A percentile compares a stretch with the other conserved stretches of the same genome.
These are phyloP conservation scores for Aspergillus campestris DNA, from an alignment of 495 filamentous ascomycete species.

Conservation along the genomic window DNA sequence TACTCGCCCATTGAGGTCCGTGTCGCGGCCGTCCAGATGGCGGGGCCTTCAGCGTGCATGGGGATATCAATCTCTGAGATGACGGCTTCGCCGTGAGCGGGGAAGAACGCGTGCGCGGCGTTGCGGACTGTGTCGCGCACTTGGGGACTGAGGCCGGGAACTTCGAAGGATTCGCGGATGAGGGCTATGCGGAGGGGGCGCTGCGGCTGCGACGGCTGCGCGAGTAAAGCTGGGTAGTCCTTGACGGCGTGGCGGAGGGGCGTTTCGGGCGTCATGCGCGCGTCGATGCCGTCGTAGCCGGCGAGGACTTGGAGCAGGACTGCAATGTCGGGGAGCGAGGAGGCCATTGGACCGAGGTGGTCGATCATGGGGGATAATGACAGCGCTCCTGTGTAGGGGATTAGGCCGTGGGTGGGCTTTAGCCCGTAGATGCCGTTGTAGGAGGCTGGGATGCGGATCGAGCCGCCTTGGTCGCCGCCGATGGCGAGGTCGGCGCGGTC, in stretches of 20 bases:
- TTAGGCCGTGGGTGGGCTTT: conserved; percentile 43
- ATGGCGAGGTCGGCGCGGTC: conserved; percentile 39
- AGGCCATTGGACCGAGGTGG: conserved; percentile 42
- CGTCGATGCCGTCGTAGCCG: conserved; percentile 48
- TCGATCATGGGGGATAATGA: conserved; percentile 35
- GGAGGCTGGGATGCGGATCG: conserved; percentile 43
- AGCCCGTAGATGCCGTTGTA: conserved; percentile 34
- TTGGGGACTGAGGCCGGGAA: conserved; percentile 29
- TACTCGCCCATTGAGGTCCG: conserved; percentile 24
- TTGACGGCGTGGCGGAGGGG: conserved; percentile 28
- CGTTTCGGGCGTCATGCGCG: conserved; percentile 36
- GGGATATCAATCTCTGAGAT: conserved; percentile 39
- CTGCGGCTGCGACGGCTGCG: too few species aligned
- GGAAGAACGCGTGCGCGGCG: conserved; percentile 28
- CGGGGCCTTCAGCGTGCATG: conserved; percentile 31
- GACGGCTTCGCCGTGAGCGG: conserved; percentile 39
- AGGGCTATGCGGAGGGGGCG: conserved; percentile 34
- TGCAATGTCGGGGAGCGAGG: conserved; percentile 42
- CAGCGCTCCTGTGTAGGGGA: conserved; percentile 42
- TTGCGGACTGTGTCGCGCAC: conserved; percentile 35
- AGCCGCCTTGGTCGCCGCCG: conserved; percentile 50
- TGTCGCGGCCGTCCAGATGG: conserved; percentile 40
- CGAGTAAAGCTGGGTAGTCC: conserved; percentile 4
- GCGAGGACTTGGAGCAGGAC: conserved; percentile 42
- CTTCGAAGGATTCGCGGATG: conserved; percentile 36